Conservation (phyloP, 1,139 yeast genomes). For the Pichia kudriavzevii region DNA sequence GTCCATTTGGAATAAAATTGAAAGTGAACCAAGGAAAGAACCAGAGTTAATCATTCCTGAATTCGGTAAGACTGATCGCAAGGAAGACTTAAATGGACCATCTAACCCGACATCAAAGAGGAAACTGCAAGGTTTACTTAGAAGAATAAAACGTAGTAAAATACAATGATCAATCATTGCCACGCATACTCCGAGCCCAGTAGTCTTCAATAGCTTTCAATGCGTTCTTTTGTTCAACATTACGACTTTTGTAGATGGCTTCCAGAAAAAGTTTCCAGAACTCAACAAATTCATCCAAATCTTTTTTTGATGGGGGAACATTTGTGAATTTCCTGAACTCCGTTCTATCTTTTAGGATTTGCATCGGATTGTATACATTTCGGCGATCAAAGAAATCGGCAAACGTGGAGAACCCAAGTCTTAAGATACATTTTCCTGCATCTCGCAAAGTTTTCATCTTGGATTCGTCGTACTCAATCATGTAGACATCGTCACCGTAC, state of each 20-base stretch:
- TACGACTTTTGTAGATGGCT: conserved; percentile 15
- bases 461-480: conserved; percentile 40
- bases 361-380: conserved; percentile 29
- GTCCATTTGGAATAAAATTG: no score
- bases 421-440: conserved; percentile 35
- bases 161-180: no score
- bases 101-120: conserved; percentile 1
- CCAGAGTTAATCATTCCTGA: no score
- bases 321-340: conserved; percentile 23
- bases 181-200: no score
- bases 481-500: conserved; percentile 51
- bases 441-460: conserved; percentile 33
- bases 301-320: conserved; percentile 29
- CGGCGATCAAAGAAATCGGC: conserved; percentile 34
- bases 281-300: conserved; percentile 35
- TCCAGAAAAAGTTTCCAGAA: conserved; percentile 40
- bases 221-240: conserved; percentile 7
- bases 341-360: conserved; percentile 24
- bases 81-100: not conserved
- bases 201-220: no score
- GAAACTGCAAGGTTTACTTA: conserved; percentile 9
- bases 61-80: no score
- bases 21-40: no score
- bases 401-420: conserved; percentile 57
- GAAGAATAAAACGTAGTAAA: conserved; percentile 6